Conservation (phyloP, 108 stramenopile species). For the Pseudonitzschia delicatissima region DNA sequence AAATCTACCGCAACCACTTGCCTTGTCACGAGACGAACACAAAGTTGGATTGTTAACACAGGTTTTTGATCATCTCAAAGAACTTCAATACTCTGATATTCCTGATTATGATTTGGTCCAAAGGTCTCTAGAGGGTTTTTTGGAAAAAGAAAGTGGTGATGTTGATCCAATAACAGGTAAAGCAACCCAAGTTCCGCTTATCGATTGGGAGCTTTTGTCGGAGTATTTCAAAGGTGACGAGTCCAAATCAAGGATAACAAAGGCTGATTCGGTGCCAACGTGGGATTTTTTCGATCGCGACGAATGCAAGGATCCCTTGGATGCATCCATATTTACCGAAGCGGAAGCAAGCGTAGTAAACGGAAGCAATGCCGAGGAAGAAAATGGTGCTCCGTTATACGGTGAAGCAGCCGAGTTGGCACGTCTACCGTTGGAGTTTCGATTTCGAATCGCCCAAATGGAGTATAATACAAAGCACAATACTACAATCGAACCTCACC, state of each 20-base stretch:
- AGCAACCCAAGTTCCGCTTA: not conserved
- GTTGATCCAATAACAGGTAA: too few species aligned
- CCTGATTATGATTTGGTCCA: slow-evolving; percentile 77
- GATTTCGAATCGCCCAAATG: slow-evolving; percentile 70
- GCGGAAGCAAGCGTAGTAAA: slow-evolving; percentile 12
- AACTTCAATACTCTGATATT: slow-evolving; percentile 55
- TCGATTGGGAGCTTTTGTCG: slow-evolving; percentile 24
- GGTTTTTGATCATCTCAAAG: slow-evolving; percentile 70
- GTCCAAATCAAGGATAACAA: not conserved
- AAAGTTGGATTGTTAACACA: slow-evolving; percentile 54
- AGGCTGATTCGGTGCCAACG: not conserved
- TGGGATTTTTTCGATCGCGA: slow-evolving; percentile 42
- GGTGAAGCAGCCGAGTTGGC: slow-evolving; percentile 57
- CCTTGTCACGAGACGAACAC: slow-evolving; percentile 50
- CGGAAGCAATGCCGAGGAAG: slow-evolving; percentile 15
- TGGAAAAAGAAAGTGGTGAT: slow-evolving; percentile 19
- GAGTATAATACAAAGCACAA: slow-evolving; percentile 68
- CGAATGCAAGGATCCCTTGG: slow-evolving; percentile 37
- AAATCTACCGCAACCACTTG: slow-evolving; percentile 54
- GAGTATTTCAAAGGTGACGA: not conserved
- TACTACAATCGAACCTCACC: slow-evolving; percentile 48
- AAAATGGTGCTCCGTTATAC: slow-evolving; percentile 17
- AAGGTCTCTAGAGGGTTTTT: slow-evolving; percentile 62
- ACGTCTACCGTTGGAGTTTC: slow-evolving; percentile 66
- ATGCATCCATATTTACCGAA: slow-evolving; percentile 36